Conservation (phyloP, 1,284 basidiomycete genomes). For the Sporisorium iseilematis-ciliati region DNA sequence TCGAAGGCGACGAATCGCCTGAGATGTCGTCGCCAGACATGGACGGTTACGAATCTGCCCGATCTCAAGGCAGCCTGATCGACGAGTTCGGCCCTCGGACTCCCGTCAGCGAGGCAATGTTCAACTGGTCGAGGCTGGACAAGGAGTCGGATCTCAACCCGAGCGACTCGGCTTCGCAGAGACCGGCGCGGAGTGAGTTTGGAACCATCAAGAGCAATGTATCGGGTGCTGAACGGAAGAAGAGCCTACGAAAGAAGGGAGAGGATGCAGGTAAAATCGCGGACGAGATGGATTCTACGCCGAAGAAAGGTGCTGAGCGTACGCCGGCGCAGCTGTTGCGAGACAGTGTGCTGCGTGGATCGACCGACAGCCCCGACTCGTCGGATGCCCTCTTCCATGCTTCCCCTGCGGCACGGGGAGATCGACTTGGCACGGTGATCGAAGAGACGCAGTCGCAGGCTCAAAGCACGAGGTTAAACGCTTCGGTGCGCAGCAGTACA, state of each 20-base stretch:
- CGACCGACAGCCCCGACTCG: constrained; percentile 1
- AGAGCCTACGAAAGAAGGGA: constrained; percentile 18
- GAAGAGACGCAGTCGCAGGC: constrained; percentile 60
- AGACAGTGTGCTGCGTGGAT: constrained; percentile 36
- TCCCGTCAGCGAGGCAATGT: constrained; percentile 53
- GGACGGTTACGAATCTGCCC: constrained; percentile 50
- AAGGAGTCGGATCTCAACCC: constrained; percentile 51
- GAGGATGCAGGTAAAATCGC: constrained; percentile 8
- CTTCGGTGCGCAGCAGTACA: constrained; percentile 36
- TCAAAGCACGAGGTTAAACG: constrained; percentile 43
- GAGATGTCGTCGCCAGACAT: constrained; percentile 36
- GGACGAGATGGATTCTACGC: constrained; percentile 1
- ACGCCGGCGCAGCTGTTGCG: constrained; percentile 52
- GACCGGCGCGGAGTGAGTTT: constrained; percentile 54
- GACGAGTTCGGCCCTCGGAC: constrained; percentile 59
- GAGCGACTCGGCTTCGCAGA: constrained; percentile 59
- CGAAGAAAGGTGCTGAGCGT: constrained; percentile 6
- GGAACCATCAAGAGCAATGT: constrained; percentile 49
- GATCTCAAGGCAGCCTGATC: constrained; percentile 41
- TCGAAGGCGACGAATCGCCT: constrained; percentile 16
- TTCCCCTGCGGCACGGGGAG: constrained; percentile 15
- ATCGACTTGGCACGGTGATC: constrained; percentile 54
- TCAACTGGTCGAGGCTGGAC: constrained; percentile 47
- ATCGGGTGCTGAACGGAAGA: constrained; percentile 23
- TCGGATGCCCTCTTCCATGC: constrained; percentile 29